phyloP scores from a whole-genome alignment of 208 protist genomes.

The Crithidia acanthocephali region DNA sequence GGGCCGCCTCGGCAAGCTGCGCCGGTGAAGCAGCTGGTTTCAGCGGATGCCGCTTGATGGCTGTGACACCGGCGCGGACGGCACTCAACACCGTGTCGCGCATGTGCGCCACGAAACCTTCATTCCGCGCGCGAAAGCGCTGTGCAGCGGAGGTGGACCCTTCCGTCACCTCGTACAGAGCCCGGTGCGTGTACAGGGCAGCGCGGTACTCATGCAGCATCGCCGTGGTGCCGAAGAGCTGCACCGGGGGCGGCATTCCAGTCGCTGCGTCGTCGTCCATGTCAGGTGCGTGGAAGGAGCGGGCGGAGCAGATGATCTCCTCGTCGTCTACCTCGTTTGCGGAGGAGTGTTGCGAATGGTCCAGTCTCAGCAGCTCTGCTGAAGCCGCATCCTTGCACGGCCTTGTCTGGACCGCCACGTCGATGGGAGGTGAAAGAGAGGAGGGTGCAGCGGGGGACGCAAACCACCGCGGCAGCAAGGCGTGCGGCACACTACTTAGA shows the following conservation, averaged over 20 bases:
- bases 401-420: too few relatives aligned
- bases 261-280: not conserved
- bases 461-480: slow-evolving; percentile 24
- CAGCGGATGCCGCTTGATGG: slow-evolving; percentile 25
- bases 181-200: slow-evolving; percentile 25
- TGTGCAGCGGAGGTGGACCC: slow-evolving; percentile 28
- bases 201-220: slow-evolving; percentile 36
- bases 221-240: slow-evolving; percentile 26
- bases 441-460: not conserved
- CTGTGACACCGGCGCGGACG: slow-evolving; percentile 30
- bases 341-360: not conserved
- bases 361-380: not conserved
- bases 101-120: slow-evolving; percentile 29
- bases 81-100: slow-evolving; percentile 26
- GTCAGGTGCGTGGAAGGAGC: slow-evolving; percentile 3
- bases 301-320: slow-evolving; percentile 3
- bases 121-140: slow-evolving; percentile 27
- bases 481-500: slow-evolving; percentile 18
- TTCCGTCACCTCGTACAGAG: slow-evolving; percentile 30
- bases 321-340: not conserved
- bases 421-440: not conserved
- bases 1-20: not conserved
- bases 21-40: not conserved
- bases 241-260: slow-evolving; percentile 15
- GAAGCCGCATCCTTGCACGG: too few relatives aligned